phyloP scores from a whole-genome alignment of 305 asterid genomes.

The Fraxinus ornus region DNA sequence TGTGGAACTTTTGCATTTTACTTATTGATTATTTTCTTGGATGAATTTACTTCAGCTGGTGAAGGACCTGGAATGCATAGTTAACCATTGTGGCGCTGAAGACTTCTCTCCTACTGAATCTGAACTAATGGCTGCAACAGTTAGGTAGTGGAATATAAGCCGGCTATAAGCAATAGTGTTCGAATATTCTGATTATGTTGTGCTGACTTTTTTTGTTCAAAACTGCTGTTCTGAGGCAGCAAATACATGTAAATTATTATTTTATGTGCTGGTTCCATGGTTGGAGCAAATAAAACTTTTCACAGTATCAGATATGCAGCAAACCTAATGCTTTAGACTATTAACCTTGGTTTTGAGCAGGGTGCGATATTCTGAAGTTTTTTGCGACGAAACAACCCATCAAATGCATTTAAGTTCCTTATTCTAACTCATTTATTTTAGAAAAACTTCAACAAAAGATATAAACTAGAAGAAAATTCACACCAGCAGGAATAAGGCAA shows the following conservation, averaged over 20 bases:
- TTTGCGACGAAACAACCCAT: neutral
- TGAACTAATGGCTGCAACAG: conserved; percentile 23
- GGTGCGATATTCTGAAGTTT: neutral
- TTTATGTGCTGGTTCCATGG: neutral
- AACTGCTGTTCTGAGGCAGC: neutral
- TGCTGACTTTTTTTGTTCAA: neutral
- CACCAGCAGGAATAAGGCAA: neutral
- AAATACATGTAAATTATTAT: neutral
- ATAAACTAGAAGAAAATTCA: neutral
- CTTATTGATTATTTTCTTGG: neutral
- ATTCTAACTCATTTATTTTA: neutral
- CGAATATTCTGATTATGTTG: neutral
- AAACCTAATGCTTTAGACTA: neutral
- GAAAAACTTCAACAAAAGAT: neutral
- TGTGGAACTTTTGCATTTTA: neutral
- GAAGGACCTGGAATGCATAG: conserved; percentile 25
- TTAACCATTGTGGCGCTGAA: conserved; percentile 30
- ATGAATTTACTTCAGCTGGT: conserved; percentile 32
- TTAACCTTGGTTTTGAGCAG: neutral
- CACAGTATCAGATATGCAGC: neutral
- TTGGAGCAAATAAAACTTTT: neutral
- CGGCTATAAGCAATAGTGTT: neutral
- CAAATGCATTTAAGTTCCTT: neutral
- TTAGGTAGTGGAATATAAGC: neutral
- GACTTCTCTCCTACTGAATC: conserved; percentile 51